These are phyloP conservation scores for Ganoderma multipileum DNA, from an alignment of 1,284 basidiomycete genomes.

Conservation along the genomic window DNA sequence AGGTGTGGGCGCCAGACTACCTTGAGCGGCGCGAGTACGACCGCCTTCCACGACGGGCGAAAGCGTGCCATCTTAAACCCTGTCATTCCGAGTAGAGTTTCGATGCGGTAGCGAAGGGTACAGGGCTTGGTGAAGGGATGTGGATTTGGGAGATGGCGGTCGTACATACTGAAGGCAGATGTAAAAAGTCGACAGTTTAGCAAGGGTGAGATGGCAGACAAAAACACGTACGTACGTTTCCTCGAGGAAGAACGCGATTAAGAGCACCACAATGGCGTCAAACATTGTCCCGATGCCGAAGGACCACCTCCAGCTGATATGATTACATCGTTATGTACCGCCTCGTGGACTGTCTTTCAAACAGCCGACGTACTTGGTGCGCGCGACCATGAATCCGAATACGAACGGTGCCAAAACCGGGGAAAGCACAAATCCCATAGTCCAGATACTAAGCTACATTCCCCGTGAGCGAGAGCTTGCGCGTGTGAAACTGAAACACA, in stretches of 20 bases:
- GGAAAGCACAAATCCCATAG: slow-evolving; percentile 69
- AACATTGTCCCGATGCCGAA: slow-evolving; percentile 73
- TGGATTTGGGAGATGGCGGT: slow-evolving; percentile 63
- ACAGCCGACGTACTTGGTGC: slow-evolving; percentile 47
- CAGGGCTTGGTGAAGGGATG: slow-evolving; percentile 40
- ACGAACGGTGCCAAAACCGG: slow-evolving; percentile 72
- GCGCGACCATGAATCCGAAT: slow-evolving; percentile 72
- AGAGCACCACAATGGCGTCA: slow-evolving; percentile 54
- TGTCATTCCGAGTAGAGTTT: slow-evolving; percentile 70
- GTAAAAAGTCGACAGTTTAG: background rate
- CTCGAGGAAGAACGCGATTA: slow-evolving; percentile 65
- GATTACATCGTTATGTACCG: too few relatives aligned
- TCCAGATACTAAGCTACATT: slow-evolving; percentile 68
- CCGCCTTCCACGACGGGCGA: slow-evolving; percentile 57
- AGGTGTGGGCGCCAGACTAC: slow-evolving; percentile 72
- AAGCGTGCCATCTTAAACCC: slow-evolving; percentile 66
- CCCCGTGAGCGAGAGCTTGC: background rate
- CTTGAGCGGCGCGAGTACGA: slow-evolving; percentile 52
- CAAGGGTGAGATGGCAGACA: background rate
- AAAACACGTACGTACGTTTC: slow-evolving; percentile 58
- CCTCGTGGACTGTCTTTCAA: background rate
- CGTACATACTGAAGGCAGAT: slow-evolving; percentile 59
- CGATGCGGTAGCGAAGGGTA: slow-evolving; percentile 61
- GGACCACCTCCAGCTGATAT: slow-evolving; percentile 67
- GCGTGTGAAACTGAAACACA: slow-evolving; percentile 26